Evolutionary conservation across 192 early-diverging fungal species (phyloP), one percentile per base, ranked within the genome.

Genomic region (Coemansia nantahalensis): DNA sequence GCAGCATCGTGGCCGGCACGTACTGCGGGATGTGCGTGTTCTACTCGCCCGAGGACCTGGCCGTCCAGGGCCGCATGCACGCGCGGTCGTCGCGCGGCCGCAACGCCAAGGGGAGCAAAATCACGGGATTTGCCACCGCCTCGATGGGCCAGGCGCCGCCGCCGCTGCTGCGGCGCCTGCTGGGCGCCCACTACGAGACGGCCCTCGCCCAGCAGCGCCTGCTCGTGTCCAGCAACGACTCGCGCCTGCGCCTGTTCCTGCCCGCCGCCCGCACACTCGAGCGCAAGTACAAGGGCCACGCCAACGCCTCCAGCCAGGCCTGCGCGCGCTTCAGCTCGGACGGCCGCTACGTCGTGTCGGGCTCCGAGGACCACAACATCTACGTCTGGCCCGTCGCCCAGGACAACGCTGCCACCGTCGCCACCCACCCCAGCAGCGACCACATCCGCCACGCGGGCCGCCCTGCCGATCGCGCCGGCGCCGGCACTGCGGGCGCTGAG

Each of bases 21-120:
- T 78, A 82, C 56, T 71, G 73, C 31, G 93, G 93, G 9, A 76
- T 84, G 44, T 83, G 86, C 45, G 83, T 90, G 37, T 94, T 95
- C 68, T 94, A 90, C 69, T 84, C 90, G 33, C 83, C 84, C 8
- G 82, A 87, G 39, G 87, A 80, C 1, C 68, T 95, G 16, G 73
- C 78, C 35, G 93, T 92, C 50, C 86, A 88, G 54, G 93, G 90
- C 15, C 90, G 89, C 48, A 88, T 95, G 48, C 76, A 84, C 39
- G 81, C 91, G 28, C 71, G 80, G 42, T 81, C 68, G 24, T 65
- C 82, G 12, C 69, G 81, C 24, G 77, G 78, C 22, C 65, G 80
- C 38, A 80, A 83, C 33, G 61, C 79, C 3, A 84, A 85, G 48
- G 82, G 83, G 14, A 81, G 75, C 41, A 91, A 91, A 46, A 90